Evolutionary conservation across 2,329 filamentous ascomycete genomes (phyloP), one percentile per base, ranked within the genome.

Genomic region (Knufia petricola): DNA sequence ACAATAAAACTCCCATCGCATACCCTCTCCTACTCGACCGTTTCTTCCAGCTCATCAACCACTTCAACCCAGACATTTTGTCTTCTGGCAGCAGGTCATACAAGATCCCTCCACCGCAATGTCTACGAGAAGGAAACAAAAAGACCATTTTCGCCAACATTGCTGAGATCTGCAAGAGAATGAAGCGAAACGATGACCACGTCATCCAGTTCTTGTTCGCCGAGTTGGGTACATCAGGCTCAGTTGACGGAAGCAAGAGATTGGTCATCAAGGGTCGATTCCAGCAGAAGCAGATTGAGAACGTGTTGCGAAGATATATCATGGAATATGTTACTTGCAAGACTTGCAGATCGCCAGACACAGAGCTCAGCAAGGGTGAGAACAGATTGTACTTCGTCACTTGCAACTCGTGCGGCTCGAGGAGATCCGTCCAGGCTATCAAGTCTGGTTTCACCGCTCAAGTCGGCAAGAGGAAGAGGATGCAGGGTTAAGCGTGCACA

Each of bases 361-460:
- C 90, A 48, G 88, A 95, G 66, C 81, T 98, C 65, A 94, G 84
- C 81, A 96, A 96, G 77, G 92, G 90, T 70, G 92, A 98, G 73
- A 98, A 96, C 77, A 85, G 92, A 74, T 77, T 98, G 57, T 95
- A 94, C 76, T 98, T 96, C 76, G 88, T 98, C 65, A 95, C 89
- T 52, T 95, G 90, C 81, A 95, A 92, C 73, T 84, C 82, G 51
- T 87, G 84, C 63, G 82, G 83, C 55, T 85, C 81, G 46, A 77
- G 90, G 70, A 84, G 89, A 66, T 88, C 82, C 64, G 90, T 96
- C 66, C 87, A 87, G 52, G 89, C 92, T 59, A 98, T 98, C 84
- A 98, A 98, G 83, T 95, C 88, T 54, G 92, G 92, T 88, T 98
- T 98, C 88, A 94, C 89, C 64, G 92, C 92, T 69, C 92, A 96